phyloP scores from a whole-genome alignment of 129 eudicot genomes.

The Escallonia rubra region DNA sequence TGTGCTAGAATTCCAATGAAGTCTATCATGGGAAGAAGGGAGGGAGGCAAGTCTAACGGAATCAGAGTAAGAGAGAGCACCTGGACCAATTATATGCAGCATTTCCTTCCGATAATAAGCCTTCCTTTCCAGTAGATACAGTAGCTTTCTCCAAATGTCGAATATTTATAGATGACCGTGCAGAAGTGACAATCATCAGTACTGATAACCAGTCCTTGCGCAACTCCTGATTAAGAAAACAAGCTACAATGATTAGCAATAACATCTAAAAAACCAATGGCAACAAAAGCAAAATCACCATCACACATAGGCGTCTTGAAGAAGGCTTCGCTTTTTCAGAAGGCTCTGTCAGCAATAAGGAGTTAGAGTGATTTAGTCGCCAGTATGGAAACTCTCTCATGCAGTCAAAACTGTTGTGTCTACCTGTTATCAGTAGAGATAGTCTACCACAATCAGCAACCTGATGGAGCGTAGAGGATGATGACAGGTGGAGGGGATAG shows the following conservation, averaged over 20 bases:
- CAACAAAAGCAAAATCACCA: background rate
- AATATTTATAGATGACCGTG: conserved; percentile 91
- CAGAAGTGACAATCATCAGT: conserved; percentile 96
- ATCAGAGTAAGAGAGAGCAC: conserved; percentile 35
- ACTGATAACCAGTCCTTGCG: conserved; percentile 95
- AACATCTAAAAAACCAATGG: conserved; percentile 4
- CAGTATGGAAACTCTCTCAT: no score
- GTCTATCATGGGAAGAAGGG: no score
- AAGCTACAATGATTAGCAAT: background rate
- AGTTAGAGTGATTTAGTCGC: no score
- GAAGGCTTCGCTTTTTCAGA: no score
- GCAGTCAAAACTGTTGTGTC: no score
- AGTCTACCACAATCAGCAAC: no score
- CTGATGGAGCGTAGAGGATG: no score
- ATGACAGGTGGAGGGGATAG: no score
- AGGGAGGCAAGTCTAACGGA: background rate
- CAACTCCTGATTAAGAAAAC: conserved; percentile 56
- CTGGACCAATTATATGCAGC: conserved; percentile 98
- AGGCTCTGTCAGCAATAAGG: no score
- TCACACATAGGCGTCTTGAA: no score
- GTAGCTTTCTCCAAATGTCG: conserved; percentile 99
- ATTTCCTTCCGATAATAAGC: conserved; percentile 94
- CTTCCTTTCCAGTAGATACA: conserved; percentile 98
- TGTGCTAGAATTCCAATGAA: no score
- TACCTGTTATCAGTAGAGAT: no score